phyloP scores from a whole-genome alignment of 1,284 basidiomycete genomes.

The Trametes versicolor region DNA sequence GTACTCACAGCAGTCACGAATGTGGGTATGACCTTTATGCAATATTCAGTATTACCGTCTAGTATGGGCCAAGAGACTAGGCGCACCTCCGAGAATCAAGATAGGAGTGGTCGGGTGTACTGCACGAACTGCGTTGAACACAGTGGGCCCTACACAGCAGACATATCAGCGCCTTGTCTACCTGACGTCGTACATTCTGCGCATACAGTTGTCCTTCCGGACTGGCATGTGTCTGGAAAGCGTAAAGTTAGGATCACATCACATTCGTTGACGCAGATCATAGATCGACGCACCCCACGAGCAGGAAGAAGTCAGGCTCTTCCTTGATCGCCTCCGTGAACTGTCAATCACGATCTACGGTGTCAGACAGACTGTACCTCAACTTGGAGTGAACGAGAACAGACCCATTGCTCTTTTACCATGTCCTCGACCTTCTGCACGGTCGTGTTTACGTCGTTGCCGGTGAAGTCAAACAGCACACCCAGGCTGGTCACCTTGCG shows the following conservation, averaged over 20 bases:
- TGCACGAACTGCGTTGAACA: constrained; percentile 79
- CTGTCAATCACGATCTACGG: constrained; percentile 46
- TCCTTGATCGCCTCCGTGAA: constrained; percentile 83
- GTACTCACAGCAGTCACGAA: constrained; percentile 74
- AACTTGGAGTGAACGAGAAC: neutral
- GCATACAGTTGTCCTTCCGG: constrained; percentile 64
- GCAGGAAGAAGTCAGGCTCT: constrained; percentile 84
- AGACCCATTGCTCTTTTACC: constrained; percentile 79
- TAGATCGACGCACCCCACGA: constrained; percentile 62
- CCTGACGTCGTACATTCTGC: neutral
- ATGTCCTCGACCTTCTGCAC: constrained; percentile 79
- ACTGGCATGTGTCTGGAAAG: constrained; percentile 74
- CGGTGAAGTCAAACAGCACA: constrained; percentile 80
- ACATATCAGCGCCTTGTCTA: constrained; percentile 14
- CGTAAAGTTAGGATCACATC: neutral
- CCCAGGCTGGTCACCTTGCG: constrained; percentile 82
- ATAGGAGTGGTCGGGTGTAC: constrained; percentile 81
- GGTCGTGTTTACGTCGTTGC: constrained; percentile 72
- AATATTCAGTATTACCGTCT: neutral
- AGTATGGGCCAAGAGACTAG: neutral
- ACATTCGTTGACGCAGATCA: neutral
- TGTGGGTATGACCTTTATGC: constrained; percentile 75
- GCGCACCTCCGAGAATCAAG: constrained; percentile 76
- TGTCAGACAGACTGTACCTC: neutral
- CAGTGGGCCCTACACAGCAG: constrained; percentile 62